These are phyloP conservation scores for Aspergillus hancockii DNA, from an alignment of 495 filamentous ascomycete genomes.

Conservation along the genomic window DNA sequence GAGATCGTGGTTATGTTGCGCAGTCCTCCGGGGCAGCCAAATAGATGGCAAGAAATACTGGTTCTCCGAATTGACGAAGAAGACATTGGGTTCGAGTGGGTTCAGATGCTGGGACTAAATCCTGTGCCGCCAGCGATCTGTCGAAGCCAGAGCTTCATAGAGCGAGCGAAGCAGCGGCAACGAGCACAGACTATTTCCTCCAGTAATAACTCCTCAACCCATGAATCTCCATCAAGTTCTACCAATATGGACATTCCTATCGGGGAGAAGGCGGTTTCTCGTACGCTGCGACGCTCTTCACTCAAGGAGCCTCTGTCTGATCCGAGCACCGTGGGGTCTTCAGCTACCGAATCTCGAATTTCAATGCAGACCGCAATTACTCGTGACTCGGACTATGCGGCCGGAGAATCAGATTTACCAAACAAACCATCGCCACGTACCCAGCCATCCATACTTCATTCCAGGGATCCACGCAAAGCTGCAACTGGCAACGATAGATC, in stretches of 20 bases:
- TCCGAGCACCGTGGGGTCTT: constrained; percentile 38
- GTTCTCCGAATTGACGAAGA: constrained; percentile 69
- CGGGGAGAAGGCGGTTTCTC: constrained; percentile 59
- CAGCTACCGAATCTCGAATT: constrained; percentile 30
- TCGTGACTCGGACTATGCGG: constrained; percentile 40
- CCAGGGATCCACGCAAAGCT: constrained; percentile 27
- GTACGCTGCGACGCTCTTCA: constrained; percentile 34
- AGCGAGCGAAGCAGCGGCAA: constrained; percentile 41
- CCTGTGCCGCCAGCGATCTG: constrained; percentile 71
- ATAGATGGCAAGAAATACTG: constrained; percentile 80
- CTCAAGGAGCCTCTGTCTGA: constrained; percentile 39
- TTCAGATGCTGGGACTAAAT: constrained; percentile 73
- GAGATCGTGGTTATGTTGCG: constrained; percentile 86
- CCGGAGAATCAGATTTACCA: constrained; percentile 27
- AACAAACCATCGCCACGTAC: constrained; percentile 22
- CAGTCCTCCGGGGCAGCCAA: constrained; percentile 37
- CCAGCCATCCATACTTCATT: constrained; percentile 31
- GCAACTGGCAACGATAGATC: constrained; percentile 28
- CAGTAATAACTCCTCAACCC: constrained; percentile 36
- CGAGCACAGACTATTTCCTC: constrained; percentile 31
- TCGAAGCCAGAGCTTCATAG: constrained; percentile 53
- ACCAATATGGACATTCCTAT: constrained; percentile 68
- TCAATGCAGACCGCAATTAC: constrained; percentile 40
- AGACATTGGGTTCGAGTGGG: constrained; percentile 81
- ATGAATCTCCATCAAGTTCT: constrained; percentile 51